These are phyloP conservation scores for Neurospora discreta DNA, from an alignment of 495 filamentous ascomycete species.

Conservation along the genomic window DNA sequence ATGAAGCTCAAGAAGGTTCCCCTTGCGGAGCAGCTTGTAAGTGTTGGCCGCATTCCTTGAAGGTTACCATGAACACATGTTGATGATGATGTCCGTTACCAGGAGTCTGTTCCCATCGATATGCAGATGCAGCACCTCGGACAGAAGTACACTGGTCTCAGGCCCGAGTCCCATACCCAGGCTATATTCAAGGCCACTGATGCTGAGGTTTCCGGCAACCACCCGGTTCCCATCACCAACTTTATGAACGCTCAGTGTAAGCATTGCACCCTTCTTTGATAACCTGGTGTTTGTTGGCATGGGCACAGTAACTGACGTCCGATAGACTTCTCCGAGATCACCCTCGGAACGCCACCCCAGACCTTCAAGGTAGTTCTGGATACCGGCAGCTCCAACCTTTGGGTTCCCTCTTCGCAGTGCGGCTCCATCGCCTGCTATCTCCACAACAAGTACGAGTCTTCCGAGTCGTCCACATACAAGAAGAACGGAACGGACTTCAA, in stretches of 20 bases:
- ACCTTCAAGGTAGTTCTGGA: slow-evolving; percentile 97
- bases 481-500: slow-evolving; percentile 85
- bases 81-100: slow-evolving; percentile 9
- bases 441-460: slow-evolving; percentile 91
- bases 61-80: background rate
- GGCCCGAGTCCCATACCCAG: slow-evolving; percentile 54
- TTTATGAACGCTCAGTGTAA: slow-evolving; percentile 98
- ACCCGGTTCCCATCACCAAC: slow-evolving; percentile 86
- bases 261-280: slow-evolving; percentile 15
- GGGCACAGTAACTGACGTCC: background rate
- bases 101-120: slow-evolving; percentile 71
- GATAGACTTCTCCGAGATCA: slow-evolving; percentile 92
- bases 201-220: slow-evolving; percentile 53
- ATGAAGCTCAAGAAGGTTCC: slow-evolving; percentile 96
- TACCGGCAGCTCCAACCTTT: slow-evolving; percentile 97
- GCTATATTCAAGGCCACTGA: slow-evolving; percentile 69
- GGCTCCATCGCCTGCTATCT: slow-evolving; percentile 97
- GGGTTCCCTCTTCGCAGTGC: slow-evolving; percentile 88
- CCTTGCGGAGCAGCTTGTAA: slow-evolving; percentile 80
- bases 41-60: slow-evolving; percentile 19
- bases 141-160: slow-evolving; percentile 88
- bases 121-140: slow-evolving; percentile 70
- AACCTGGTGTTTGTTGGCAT: background rate
- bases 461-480: slow-evolving; percentile 82
- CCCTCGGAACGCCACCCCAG: slow-evolving; percentile 85